Base-by-base conservation (phyloP, 2,329 filamentous ascomycete genomes). In the Pyrenophora graminea region DNA sequence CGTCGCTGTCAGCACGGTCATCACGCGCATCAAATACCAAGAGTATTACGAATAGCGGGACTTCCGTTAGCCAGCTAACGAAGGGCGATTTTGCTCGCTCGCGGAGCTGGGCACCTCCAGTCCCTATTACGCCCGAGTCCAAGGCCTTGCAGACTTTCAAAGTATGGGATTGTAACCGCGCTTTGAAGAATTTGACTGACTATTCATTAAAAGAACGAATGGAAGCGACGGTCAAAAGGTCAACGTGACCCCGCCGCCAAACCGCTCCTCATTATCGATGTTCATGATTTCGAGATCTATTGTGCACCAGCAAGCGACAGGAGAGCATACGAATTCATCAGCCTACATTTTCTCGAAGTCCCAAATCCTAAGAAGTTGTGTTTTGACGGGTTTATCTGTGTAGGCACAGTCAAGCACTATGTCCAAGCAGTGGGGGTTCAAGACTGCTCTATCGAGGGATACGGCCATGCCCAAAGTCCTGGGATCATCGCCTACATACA, bases 391-490 rank as follows among this genome's bases (percentile, higher is more conserved):
- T 48, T 66, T 10, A 32, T 91, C 0, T 79, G 76, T 7, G 49
- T 76, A 3, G 80, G 79, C 27, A 17, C 67, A 45, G 3, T 58
- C 32, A 53, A 55, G 6, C 74, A 75, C 34, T 89, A 82, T 48
- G 77, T 93, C 0, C 71, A 81, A 39, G 72, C 67, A 0, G 74
- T 89, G 0, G 74, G 77, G 0, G 88, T 93, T 39, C 63, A 72
- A 0, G 74, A 80, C 1, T 72, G 88, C 1, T 85, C 87, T 0
- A 80, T 94, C 9, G 87, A 85, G 2, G 85, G 85, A 23, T 91
- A 91, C 64, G 83, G 82, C 0, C 66, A 79, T 1, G 64, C 76
- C 0, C 62, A 76, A 6, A 68, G 78, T 18, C 78, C 80, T 0
- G 65, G 63, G 0, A 78, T 85, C 7, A 73, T 81, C 13, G 78